phyloP scores from a whole-genome alignment of 2,329 filamentous ascomycete species.

The Aspergillus terreus region DNA sequence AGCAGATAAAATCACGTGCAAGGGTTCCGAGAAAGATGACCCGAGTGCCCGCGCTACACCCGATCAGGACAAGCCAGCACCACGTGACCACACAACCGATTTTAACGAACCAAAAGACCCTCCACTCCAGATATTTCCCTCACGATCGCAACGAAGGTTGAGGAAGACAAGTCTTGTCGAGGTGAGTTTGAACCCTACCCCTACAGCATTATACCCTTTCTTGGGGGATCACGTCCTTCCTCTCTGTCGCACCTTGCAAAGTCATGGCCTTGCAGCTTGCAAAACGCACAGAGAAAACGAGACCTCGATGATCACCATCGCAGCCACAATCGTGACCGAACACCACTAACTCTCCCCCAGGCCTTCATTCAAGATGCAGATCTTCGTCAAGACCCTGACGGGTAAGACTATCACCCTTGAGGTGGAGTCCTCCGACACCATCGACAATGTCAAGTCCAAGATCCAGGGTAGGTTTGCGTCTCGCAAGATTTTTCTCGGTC shows the following conservation, averaged over 20 bases:
- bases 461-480: slow-evolving; percentile 57
- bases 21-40: slow-evolving; percentile 4
- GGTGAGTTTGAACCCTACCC: slow-evolving; percentile 40
- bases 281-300: too few relatives aligned
- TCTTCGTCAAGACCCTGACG: slow-evolving; percentile 71
- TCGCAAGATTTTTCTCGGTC: background rate
- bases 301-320: background rate
- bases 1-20: slow-evolving; percentile 7
- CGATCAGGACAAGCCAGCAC: background rate
- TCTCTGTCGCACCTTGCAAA: too few relatives aligned
- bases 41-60: slow-evolving; percentile 11
- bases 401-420: slow-evolving; percentile 99
- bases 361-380: slow-evolving; percentile 49
- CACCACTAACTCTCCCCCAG: slow-evolving; percentile 21
- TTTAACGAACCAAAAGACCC: slow-evolving; percentile 32
- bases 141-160: slow-evolving; percentile 46
- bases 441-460: slow-evolving; percentile 99
- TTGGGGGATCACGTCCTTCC: background rate
- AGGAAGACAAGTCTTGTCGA: slow-evolving; percentile 61
- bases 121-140: slow-evolving; percentile 22
- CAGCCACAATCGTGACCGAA: slow-evolving; percentile 2
- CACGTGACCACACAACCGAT: slow-evolving; percentile 41
- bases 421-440: slow-evolving; percentile 99
- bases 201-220: background rate
- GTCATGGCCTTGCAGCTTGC: too few relatives aligned